Percentiles rank a stretch among this genome's conserved stretches.
These are phyloP conservation scores for Trichoderma orchidacearum DNA, from an alignment of 495 filamentous ascomycete genomes.

Conservation along the genomic window DNA sequence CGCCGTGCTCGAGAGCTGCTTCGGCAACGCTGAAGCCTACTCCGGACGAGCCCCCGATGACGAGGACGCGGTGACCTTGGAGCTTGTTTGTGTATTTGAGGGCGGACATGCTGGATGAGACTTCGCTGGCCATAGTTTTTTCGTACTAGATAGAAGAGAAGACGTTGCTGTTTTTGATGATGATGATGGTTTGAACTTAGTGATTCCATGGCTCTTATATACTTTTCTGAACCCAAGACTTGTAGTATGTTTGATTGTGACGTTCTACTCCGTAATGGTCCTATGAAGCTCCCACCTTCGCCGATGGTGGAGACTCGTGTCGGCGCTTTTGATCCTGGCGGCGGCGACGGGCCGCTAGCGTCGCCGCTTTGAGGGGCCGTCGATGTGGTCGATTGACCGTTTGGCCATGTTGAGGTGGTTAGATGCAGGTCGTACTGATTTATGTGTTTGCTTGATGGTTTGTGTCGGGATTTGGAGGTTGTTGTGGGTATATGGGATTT, in stretches of 20 bases:
- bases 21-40: constrained; percentile 44
- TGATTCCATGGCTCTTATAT: too few relatives aligned
- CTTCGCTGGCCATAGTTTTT: too few relatives aligned
- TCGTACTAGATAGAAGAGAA: too few relatives aligned
- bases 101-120: background rate
- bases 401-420: too few relatives aligned
- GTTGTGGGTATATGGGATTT: too few relatives aligned
- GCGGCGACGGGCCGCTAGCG: background rate
- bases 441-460: too few relatives aligned
- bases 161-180: background rate
- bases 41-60: constrained; percentile 42
- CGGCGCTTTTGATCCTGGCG: background rate
- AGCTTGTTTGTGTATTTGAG: constrained; percentile 24
- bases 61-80: constrained; percentile 27
- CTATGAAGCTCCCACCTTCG: background rate
- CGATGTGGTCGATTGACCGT: too few relatives aligned
- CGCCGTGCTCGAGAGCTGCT: constrained; percentile 31
- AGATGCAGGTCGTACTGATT: too few relatives aligned
- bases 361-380: background rate
- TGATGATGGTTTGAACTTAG: too few relatives aligned
- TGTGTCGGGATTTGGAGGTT: too few relatives aligned
- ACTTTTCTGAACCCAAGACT: background rate
- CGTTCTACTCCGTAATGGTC: too few relatives aligned
- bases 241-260: too few relatives aligned
- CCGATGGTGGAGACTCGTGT: background rate